Evolutionary conservation across 2,329 filamentous ascomycete genomes (phyloP), one percentile per base, ranked within the genome.

Genomic region (Diaporthe citri): DNA sequence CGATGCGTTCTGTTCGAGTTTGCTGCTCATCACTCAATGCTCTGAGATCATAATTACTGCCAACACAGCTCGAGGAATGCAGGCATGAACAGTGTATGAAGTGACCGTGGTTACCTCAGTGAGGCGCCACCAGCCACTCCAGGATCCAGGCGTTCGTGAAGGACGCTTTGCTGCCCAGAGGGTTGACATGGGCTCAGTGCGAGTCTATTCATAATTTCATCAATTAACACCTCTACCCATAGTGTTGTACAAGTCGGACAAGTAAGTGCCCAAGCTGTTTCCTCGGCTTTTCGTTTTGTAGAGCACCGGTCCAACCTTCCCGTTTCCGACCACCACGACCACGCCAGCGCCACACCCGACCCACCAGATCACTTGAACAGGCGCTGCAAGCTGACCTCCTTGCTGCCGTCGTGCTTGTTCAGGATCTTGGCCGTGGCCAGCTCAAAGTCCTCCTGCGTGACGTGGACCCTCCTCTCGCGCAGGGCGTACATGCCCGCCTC

Each of bases 401-500:
- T 98, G 86, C 99, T 97, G 62, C 75, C 75, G 82, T 98, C 97
- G 84, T 98, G 97, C 90, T 98, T 98, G 91, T 99, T 98, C 83
- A 99, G 90, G 76, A 99, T 96, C 94, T 99, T 99, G 83, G 97
- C 97, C 9, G 97, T 99, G 46, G 97, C 97, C 77, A 99, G 90
- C 84, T 99, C 97, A 84, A 99, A 99, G 86, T 99, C 97, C 86
- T 99, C 97, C 85, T 99, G 97, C 51, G 97, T 99, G 79, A 99
- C 97, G 84, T 99, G 97, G 75, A 99, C 96, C 86, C 97, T 93
- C 82, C 97, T 90, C 87, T 99, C 97, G 80, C 97, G 93, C 78
- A 99, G 89, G 20, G 97, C 97, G 83, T 97, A 99, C 97, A 99
- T 99, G 81, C 97, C 97, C 3, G 97, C 95, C 86, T 99, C 97